A percentile compares a stretch with the other conserved stretches of the same genome.
Evolutionary conservation across 306 rosid genomes (phyloP).

Genomic region (Prunus campanulata): DNA sequence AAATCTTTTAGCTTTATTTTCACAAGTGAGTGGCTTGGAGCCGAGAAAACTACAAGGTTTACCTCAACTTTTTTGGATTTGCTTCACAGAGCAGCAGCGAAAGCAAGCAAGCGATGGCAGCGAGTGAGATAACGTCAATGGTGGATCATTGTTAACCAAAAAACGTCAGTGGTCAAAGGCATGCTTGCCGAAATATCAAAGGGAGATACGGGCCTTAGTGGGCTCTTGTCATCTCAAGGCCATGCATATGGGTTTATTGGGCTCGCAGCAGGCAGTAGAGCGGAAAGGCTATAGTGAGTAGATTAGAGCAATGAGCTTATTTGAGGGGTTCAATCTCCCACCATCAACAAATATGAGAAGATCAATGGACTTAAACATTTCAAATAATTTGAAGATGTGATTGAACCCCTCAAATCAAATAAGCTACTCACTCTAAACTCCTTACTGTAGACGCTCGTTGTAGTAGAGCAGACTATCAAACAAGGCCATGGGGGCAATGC

Average conservation of each 20-base stretch:
- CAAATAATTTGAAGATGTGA: too few species aligned
- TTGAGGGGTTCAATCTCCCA: too few species aligned
- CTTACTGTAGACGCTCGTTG: too few species aligned
- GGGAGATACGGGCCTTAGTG: neutral
- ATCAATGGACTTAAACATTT: too few species aligned
- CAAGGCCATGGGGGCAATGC: too few species aligned
- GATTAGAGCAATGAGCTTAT: too few species aligned
- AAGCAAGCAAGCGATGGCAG: neutral
- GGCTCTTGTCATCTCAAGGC: neutral
- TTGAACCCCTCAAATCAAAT: too few species aligned
- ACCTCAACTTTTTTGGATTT: neutral
- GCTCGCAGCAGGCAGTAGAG: neutral
- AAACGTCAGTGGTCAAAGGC: neutral
- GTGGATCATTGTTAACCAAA: neutral
- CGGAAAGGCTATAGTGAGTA: too few species aligned
- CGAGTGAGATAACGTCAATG: neutral
- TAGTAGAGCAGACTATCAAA: too few species aligned
- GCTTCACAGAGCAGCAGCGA: neutral
- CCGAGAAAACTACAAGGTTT: neutral
- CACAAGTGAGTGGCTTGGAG: neutral
- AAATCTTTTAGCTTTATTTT: neutral
- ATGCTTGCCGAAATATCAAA: neutral
- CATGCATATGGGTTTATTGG: neutral
- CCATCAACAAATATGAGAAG: too few species aligned
- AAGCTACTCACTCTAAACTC: too few species aligned